phyloP scores from a whole-genome alignment of 495 filamentous ascomycete genomes.

The Evansstolkia leycettana region DNA sequence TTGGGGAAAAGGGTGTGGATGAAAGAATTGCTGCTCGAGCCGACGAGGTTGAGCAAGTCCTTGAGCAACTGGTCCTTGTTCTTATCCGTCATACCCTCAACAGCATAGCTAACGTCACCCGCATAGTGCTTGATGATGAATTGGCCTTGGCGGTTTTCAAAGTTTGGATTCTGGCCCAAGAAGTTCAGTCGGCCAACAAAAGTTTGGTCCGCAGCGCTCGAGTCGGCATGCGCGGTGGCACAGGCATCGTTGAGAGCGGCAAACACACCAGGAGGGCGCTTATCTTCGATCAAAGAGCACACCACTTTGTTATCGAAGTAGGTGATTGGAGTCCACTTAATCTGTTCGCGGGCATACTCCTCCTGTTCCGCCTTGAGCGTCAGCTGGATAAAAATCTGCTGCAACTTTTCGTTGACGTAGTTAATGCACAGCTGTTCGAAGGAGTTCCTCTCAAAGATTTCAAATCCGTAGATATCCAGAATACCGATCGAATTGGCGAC shows the following conservation, averaged over 20 bases:
- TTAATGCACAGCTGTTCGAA: slow-evolving; percentile 99
- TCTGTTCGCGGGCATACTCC: slow-evolving; percentile 92
- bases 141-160: slow-evolving; percentile 83
- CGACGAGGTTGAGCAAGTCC: slow-evolving; percentile 81
- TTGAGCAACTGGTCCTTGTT: slow-evolving; percentile 98
- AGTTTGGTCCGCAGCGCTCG: slow-evolving; percentile 84
- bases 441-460: slow-evolving; percentile 98
- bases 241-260: slow-evolving; percentile 96
- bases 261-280: slow-evolving; percentile 85
- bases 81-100: slow-evolving; percentile 98
- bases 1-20: slow-evolving; percentile 82
- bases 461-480: slow-evolving; percentile 98
- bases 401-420: slow-evolving; percentile 99
- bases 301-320: slow-evolving; percentile 99
- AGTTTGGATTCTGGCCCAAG: slow-evolving; percentile 76
- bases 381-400: slow-evolving; percentile 99
- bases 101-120: slow-evolving; percentile 89
- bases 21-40: slow-evolving; percentile 71
- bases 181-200: slow-evolving; percentile 88
- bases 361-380: slow-evolving; percentile 96
- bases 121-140: slow-evolving; percentile 99
- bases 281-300: slow-evolving; percentile 91
- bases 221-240: slow-evolving; percentile 91
- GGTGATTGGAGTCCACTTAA: slow-evolving; percentile 97
- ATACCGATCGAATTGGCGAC: slow-evolving; percentile 85